Base-by-base conservation (phyloP, 1,284 basidiomycete genomes). In the Naganishia sp. region DNA sequence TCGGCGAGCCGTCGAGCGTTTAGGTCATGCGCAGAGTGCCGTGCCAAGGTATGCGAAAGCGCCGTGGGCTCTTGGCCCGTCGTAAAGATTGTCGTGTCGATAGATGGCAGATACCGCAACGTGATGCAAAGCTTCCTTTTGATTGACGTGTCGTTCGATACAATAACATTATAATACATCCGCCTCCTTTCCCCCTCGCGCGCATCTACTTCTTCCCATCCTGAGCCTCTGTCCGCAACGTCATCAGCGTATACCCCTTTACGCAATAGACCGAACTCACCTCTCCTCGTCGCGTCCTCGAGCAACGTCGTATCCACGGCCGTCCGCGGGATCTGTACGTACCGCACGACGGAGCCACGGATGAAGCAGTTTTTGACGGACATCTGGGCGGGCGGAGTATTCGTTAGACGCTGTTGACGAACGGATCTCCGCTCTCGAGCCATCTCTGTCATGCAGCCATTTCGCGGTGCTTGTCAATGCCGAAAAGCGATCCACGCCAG, bases 321-420 rank as follows among this genome's bases (percentile, higher is more conserved):
- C 67, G 92, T 88, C 23, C 92, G 87, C 3, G 94, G 92, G 66
- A 99, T 84, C 77, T 96, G 90, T 11, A 99, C 96, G 76, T 98
- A 99, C 72, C 96, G 88, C 45, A 99, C 94, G 15, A 99, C 96
- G 2, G 94, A 97, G 67, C 96, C 96, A 65, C 96, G 89, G 74
- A 99, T 99, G 78, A 99, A 99, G 76, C 93, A 95, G 77, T 97
- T 99, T 82, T 95, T 96, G 54, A 99, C 94, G 0, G 96, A 94
- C 87, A 97, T 92, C 95, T 99, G 21, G 11, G 56, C 39, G 9
- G 35, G 17, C 28, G 28, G 28, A 5, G 28, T 0, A 28, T 28
- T 28, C 28, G 28, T 28, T 28, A 28, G 28, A 28, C 28, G 28
- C 28, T 28, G 28, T 28, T 28, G 28, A 28, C 2, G 28, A 28